Base-by-base conservation (phyloP, 2,329 filamentous ascomycete genomes). In the Diplodia sapinea region DNA sequence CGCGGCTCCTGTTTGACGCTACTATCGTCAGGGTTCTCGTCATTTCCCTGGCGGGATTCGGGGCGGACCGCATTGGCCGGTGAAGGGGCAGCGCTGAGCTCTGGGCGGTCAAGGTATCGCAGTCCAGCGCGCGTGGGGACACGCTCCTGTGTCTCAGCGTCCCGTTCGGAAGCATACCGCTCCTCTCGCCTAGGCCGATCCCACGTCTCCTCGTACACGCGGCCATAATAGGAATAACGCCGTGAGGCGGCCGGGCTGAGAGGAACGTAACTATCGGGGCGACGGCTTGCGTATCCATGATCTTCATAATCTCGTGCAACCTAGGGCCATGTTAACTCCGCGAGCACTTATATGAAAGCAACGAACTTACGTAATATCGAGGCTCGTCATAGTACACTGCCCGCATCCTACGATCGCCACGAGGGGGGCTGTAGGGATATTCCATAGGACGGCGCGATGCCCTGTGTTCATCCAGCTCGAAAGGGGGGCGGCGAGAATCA, bases 351-450 rank as follows among this genome's bases (percentile, higher is more conserved):
- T 15, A 31, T 7, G 43, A 56, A n/a, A 15, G 8, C 26, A 26
- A 76, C 71, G 68, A 65, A 66, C 15, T 66, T 75, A 79, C 77
- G 71, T 77, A 77, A 56, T 78, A 78, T 50, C 72, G 71, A 26
- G 74, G 70, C 64, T 78, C 75, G 8, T 72, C 70, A 66, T 76
- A 74, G 23, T 75, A 74, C 17, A 73, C 74, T 36, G 72, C 71
- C 56, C 74, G 66, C 49, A 40, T 56, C 12, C 59, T 72, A 36
- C 72, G 72, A 40, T 78, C 76, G 26, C 67, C 40, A 13, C 68
- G 55, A 36, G 75, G 70, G 47, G 75, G 71, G 57, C 72, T 76
- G 15, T 71, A 70, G 20, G 70, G 71, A 64, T 74, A 72, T 5
- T 63, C 57, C 38, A 43, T 23, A 29, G 51, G 56, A 15, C 65